Conservation (phyloP, 129 eudicot genomes). For the Artemisia argyi region DNA sequence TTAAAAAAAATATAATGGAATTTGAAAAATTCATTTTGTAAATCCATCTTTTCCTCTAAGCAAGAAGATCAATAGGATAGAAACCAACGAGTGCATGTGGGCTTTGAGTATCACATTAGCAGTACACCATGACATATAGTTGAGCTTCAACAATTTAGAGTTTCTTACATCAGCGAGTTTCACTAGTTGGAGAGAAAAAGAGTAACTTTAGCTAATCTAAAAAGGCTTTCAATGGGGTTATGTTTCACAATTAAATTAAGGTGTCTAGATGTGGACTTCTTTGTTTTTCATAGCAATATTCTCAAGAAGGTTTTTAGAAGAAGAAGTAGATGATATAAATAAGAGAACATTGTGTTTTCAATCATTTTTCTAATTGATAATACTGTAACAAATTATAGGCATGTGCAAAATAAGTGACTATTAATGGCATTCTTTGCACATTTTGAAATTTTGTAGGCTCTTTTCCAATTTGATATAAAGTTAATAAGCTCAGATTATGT, state of each 20-base stretch:
- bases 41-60: neutral
- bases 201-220: neutral
- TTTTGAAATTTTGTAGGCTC: neutral
- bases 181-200: neutral
- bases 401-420: neutral
- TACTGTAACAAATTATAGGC: neutral
- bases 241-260: neutral
- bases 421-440: slow-evolving; percentile 1
- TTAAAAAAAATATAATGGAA: neutral
- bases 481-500: too few species aligned
- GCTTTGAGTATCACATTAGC: neutral
- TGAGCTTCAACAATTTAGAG: neutral
- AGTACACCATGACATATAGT: neutral
- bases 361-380: neutral
- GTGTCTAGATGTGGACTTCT: neutral
- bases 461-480: neutral
- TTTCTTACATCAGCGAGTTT: neutral
- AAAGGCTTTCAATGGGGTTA: neutral
- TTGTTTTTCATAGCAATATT: neutral
- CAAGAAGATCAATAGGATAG: neutral
- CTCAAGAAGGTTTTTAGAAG: neutral
- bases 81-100: neutral
- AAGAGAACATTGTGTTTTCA: neutral
- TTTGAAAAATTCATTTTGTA: neutral
- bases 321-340: neutral